phyloP scores from a whole-genome alignment of 31 red algal genomes.

The Asparagopsis taxiformis region DNA sequence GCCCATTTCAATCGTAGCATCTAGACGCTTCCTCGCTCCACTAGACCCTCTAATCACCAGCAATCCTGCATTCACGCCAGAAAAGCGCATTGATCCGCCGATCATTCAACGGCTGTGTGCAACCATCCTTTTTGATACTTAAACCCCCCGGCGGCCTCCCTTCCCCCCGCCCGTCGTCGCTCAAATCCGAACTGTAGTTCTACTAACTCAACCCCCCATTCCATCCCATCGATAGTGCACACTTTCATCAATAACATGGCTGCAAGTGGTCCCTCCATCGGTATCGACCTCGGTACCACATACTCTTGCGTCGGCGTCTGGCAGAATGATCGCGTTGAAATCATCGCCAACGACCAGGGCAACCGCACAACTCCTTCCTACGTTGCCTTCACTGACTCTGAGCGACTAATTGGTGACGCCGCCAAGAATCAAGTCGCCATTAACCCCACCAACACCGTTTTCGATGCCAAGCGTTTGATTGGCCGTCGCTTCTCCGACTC shows the following conservation, averaged over 20 bases:
- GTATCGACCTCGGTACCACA: conserved; percentile 99
- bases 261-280: conserved; percentile 67
- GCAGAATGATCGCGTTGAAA: conserved; percentile 96
- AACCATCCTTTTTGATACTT: background rate
- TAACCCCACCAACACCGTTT: conserved; percentile 97
- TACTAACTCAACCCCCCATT: background rate
- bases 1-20: conserved; percentile 10
- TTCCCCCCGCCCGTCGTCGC: too few relatives aligned
- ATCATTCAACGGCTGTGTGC: background rate
- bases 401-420: conserved; percentile 97
- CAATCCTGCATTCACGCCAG: background rate
- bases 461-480: conserved; percentile 99
- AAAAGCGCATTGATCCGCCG: background rate
- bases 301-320: conserved; percentile 99
- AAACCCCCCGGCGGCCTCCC: background rate
- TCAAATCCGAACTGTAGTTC: too few relatives aligned
- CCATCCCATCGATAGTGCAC: too few relatives aligned
- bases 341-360: conserved; percentile 99
- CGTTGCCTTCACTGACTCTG: conserved; percentile 98
- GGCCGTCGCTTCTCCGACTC: conserved; percentile 94
- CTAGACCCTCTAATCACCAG: background rate
- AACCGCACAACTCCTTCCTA: conserved; percentile 99
- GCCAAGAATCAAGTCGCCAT: conserved; percentile 99
- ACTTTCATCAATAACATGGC: too few relatives aligned
- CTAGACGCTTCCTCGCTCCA: conserved; percentile 36